Evolutionary conservation across 345 rosid genomes (phyloP), one percentile per base, ranked within the genome.

Genomic region (Carallia pectinifolia): DNA sequence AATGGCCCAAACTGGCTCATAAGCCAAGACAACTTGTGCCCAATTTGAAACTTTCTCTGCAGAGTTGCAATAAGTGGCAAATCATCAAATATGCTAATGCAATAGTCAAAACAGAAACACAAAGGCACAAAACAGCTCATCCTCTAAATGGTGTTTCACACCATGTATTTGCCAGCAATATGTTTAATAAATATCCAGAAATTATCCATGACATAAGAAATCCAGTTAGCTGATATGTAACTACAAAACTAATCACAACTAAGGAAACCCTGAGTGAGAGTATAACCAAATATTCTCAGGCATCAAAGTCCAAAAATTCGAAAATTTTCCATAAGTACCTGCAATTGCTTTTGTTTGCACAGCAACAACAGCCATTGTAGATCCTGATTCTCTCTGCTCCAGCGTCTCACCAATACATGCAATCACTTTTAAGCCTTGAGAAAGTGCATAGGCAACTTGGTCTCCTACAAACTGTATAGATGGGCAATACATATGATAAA

Each of bases 1-100:
- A 73, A 89, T 87, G 72, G 96, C 96, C 92, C 96, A 89, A 64
- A 89, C 92, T 61, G 92, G 96, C 79, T 87, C 90, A 73, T 86
- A 89, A 56, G 96, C 96, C 68, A 84, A 73, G 74, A 89, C 89
- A 54, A 89, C 79, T 66, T 83, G 74, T 17, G 54, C 71, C 96
- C 96, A 89, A 40, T 77, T 69, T 27, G 82, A 66, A 34, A 86
- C 66, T 72, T 83, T 79, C 34, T 82, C 96, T 89, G 84, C 83
- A 73, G 27, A 37, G 61, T 7, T 10, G 17, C 4, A 44, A 44
- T 40, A 40, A 10, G 48, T 9, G 48, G 10, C 3, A 13, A 44
- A 10, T 44, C 3, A 44, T 44, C 50, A 44, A 44, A 44, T 44
- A 44, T 44, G 50, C 0, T 15, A 12, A 15, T 44, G 50, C 50